Evolutionary conservation across 2,329 filamentous ascomycete species (phyloP), one percentile per base, ranked within the genome.

Genomic region (Ophiosphaerella korrae): DNA sequence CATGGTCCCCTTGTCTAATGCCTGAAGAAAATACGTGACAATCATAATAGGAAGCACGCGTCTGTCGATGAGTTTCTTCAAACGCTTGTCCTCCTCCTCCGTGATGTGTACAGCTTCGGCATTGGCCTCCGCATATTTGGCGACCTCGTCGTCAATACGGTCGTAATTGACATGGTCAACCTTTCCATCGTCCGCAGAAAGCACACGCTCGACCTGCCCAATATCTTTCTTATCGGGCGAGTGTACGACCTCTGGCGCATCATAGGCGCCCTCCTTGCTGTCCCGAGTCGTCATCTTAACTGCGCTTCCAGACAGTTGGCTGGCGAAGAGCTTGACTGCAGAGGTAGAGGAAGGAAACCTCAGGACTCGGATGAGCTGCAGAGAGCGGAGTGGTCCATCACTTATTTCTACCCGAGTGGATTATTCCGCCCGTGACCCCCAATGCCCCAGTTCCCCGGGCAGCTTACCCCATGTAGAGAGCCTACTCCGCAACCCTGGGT

Each of bases 1-100:
- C 64, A 88, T 74, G 0, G 85, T 88, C 23, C 84, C 85, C 70
- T 88, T 88, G 70, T 88, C 86, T 39, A 88, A 78, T 39, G 84
- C 82, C 35, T 73, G 88, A 18, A 90, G 73, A 65, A 91, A 89
- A 72, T 91, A 90, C 0, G 87, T 89, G 41, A 81, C 71, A 50
- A 91, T 81, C 88, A 92, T 91, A 68, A 91, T 78, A 2, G 80
- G 73, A 37, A 92, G 75, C 2, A 91, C 82, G 29, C 88, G 82
- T 54, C 77, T 80, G 71, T 91, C 87, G 58, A 91, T 88, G 76
- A 85, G 76, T 44, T 73, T 80, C 55, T 83, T 84, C 45, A 92
- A 77, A 26, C 86, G 77, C 34, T 73, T 78, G 70, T 84, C 86
- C 46, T 87, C 84, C 50, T 82, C 84, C 1, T 78, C 74, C 3